These are phyloP conservation scores for Ogataea chonburiensis DNA, from an alignment of 805 yeast genomes.

Conservation along the genomic window DNA sequence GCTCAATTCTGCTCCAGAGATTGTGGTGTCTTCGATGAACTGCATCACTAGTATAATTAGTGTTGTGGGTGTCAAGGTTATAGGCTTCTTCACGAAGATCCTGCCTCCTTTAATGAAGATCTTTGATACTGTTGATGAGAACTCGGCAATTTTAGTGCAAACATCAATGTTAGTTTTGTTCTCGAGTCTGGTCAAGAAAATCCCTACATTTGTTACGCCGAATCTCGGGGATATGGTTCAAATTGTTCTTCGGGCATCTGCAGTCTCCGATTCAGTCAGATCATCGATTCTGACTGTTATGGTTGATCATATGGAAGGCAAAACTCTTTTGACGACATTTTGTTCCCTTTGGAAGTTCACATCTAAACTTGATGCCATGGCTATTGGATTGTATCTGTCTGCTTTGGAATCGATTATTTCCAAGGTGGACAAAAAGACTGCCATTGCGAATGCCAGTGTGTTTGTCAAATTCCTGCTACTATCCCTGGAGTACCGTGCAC, in stretches of 20 bases:
- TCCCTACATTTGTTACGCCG: conserved; percentile 81
- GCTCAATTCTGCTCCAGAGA: conserved; percentile 50
- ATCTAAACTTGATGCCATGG: conserved; percentile 38
- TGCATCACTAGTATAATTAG: conserved; percentile 69
- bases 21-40: conserved; percentile 70
- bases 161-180: conserved; percentile 68
- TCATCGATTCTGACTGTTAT: conserved; percentile 59
- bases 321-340: conserved; percentile 59
- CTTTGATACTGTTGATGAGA: conserved; percentile 44
- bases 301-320: conserved; percentile 65
- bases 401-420: conserved; percentile 66
- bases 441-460: conserved; percentile 63
- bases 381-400: conserved; percentile 70
- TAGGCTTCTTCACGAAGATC: conserved; percentile 82
- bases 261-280: conserved; percentile 59
- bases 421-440: conserved; percentile 67
- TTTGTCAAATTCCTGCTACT: conserved; percentile 68
- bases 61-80: conserved; percentile 78
- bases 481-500: conserved; percentile 69
- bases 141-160: conserved; percentile 48
- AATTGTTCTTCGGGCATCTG: conserved; percentile 54
- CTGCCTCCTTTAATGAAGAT: conserved; percentile 70
- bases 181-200: conserved; percentile 72
- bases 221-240: conserved; percentile 61
- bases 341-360: conserved; percentile 59